Evolutionary conservation across 1,284 basidiomycete genomes (phyloP), one percentile per base, ranked within the genome.

Genomic region (Trichosporon faecale): DNA sequence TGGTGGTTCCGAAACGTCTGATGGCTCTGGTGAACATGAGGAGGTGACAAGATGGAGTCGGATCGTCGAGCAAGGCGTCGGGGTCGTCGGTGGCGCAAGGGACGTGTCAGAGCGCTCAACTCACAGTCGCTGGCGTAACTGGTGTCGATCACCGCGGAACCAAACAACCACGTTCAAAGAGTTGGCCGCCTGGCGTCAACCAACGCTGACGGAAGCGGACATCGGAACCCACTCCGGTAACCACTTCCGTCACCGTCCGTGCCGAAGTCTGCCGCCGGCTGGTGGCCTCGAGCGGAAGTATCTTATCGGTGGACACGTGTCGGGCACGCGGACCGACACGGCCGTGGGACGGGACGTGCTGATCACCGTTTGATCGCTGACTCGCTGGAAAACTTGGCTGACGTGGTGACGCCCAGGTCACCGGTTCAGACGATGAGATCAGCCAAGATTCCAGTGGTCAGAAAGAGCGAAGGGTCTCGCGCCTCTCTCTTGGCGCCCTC

Each of bases 1-100:
- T 78, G 57, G 66, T 76, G 68, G 55, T 63, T 18, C 57, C 57
- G 57, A 61, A 61, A 11, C 37, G 66, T 60, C 66, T 67, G 33
- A 66, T 55, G 21, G 66, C 33, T 31, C 61, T 37, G 44, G 64
- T 65, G 69, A 70, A 63, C 69, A 70, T 70, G 65, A 27, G 37
- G 46, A 55, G 31, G 55, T 7, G 25, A 29, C 61, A 40, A 64
- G 61, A 31, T 29, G 29, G 57, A 8, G 29, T 29, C 6, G 27
- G 27, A 18, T 29, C 57, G 27, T 33, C 27, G 27, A 31, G 27
- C 6, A 11, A 27, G 57, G 14, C 16, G 57, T n/a, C 57, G 57
- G 57, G 18, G 23, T 40, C 44, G 46, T 31, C 44, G 64, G 21
- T 31, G 64, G 64, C 64, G 64, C 33, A 23, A 61, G 57, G 57